Evolutionary conservation across 2,329 filamentous ascomycete species (phyloP).

Genomic region (Laburnicola sp.): DNA sequence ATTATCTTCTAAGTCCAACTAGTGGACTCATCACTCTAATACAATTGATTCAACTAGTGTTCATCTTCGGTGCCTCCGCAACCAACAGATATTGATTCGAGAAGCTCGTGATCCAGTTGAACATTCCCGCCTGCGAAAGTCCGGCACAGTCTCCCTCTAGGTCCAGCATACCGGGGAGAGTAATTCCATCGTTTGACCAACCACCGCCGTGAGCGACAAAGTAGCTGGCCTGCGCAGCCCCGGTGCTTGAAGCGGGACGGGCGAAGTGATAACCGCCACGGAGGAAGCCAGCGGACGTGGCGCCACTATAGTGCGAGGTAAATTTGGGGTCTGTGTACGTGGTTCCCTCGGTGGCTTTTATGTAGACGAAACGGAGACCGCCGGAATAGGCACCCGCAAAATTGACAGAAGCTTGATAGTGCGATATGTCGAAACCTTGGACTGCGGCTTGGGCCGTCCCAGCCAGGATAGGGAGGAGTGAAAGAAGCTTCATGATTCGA

Average conservation of each 20-base stretch:
- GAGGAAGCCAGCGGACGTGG: slow-evolving; percentile 57
- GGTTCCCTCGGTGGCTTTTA: slow-evolving; percentile 57
- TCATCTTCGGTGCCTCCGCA: too few relatives aligned
- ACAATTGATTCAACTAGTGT: too few relatives aligned
- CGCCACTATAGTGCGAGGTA: slow-evolving; percentile 54
- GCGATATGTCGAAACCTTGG: slow-evolving; percentile 41
- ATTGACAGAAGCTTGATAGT: slow-evolving; percentile 39
- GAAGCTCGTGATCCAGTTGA: slow-evolving; percentile 47
- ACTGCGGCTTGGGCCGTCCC: slow-evolving; percentile 19
- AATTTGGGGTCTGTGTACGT: slow-evolving; percentile 48
- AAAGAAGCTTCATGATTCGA: slow-evolving; percentile 7
- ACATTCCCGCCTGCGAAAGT: slow-evolving; percentile 42
- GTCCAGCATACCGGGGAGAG: slow-evolving; percentile 62
- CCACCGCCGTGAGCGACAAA: slow-evolving; percentile 59
- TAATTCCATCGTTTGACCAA: slow-evolving; percentile 58
- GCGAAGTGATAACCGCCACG: slow-evolving; percentile 63
- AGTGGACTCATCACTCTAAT: too few relatives aligned
- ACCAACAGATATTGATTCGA: background rate
- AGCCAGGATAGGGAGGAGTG: background rate
- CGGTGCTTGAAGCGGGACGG: slow-evolving; percentile 50
- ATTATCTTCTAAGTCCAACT: too few relatives aligned
- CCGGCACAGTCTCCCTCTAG: slow-evolving; percentile 21
- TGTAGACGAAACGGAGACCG: slow-evolving; percentile 41
- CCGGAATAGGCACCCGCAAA: slow-evolving; percentile 36
- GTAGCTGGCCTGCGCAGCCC: slow-evolving; percentile 55